Evolutionary conservation across 2,329 filamentous ascomycete genomes (phyloP), one percentile per base, ranked within the genome.

Genomic region (Magnaporthiopsis rhizophila): DNA sequence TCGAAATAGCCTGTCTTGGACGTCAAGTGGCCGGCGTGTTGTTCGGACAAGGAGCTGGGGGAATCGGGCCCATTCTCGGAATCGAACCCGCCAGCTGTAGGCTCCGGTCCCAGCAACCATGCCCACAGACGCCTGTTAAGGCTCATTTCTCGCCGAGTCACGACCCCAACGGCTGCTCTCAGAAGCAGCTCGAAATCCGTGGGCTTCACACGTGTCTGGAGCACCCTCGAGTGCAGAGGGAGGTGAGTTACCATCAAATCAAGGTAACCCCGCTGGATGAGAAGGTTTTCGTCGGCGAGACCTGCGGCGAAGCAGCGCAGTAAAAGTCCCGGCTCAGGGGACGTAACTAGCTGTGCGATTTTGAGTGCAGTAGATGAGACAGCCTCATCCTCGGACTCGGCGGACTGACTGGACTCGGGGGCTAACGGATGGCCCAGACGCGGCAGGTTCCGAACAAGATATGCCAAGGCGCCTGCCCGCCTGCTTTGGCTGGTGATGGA

Each of bases 111-210:
- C 2, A 99, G 81, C 66, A 98, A 88, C 95, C 95, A 99, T 58
- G 90, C 87, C 92, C 94, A 98, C n/a, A 99, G 79, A 53, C 95
- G 86, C 69, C 95, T 83, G 74, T 99, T 99, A 61, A 99, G 79
- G 72, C 94, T 96, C 95, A 99, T 99, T 68, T 99, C 95, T 75
- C 93, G 86, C 62, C 95, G 85, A 26, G 88, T 88, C 1, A 98
- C 92, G 26, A 99, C 93, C 1, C 90, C 88, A n/a, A 88, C 87
- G 7, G 94, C 93, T 21, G 94, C 91, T 65, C 87, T 84, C 38
- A 97, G 83, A 2, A 99, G 81, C 2, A 91, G 84, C 72, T 97
- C 89, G 24, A 97, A 80, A 71, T 99, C 96, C 45, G 84, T 83
- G 7, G 83, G 74, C 66, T 89, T 89, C 50, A 94, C 89, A 59